Evolutionary conservation across 2,329 filamentous ascomycete species (phyloP).

Genomic region (Fusarium sp.): DNA sequence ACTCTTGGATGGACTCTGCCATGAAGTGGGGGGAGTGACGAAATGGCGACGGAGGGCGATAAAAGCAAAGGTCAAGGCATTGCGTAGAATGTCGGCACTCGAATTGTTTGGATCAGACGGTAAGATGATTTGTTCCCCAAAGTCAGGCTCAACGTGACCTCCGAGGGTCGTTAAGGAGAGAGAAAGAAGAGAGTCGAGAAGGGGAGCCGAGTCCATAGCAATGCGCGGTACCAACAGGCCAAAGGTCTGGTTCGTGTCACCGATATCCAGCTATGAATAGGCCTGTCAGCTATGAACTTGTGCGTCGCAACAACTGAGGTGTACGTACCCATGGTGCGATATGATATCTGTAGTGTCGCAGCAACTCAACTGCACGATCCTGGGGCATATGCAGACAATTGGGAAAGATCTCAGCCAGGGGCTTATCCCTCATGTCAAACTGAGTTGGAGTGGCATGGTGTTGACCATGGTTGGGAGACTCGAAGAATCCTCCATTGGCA

Average conservation of each 20-base stretch:
- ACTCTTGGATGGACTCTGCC: slow-evolving; percentile 32
- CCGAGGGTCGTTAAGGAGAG: slow-evolving; percentile 34
- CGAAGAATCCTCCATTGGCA: slow-evolving; percentile 16
- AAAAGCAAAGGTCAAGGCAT: slow-evolving; percentile 25
- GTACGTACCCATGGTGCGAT: slow-evolving; percentile 56
- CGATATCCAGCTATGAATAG: slow-evolving; percentile 52
- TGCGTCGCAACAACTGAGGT: neutral
- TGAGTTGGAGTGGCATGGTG: slow-evolving; percentile 4
- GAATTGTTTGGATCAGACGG: slow-evolving; percentile 12
- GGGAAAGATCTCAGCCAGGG: slow-evolving; percentile 25
- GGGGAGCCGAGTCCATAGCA: slow-evolving; percentile 36
- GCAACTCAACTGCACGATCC: slow-evolving; percentile 43
- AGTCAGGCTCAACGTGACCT: slow-evolving; percentile 13
- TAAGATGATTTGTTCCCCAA: slow-evolving; percentile 5
- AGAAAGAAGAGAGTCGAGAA: slow-evolving; percentile 43
- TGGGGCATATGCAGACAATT: slow-evolving; percentile 41
- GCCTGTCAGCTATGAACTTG: slow-evolving; percentile 6
- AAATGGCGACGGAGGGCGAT: slow-evolving; percentile 25
- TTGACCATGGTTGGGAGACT: slow-evolving; percentile 12
- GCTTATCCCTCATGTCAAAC: slow-evolving; percentile 10
- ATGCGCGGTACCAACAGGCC: slow-evolving; percentile 50
- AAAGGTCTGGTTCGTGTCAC: slow-evolving; percentile 53
- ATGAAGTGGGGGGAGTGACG: slow-evolving; percentile 29
- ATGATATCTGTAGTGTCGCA: slow-evolving; percentile 57
- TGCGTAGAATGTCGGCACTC: slow-evolving; percentile 8